Conservation (phyloP, 768 basidiomycete species). For the Gyrodon lividus region DNA sequence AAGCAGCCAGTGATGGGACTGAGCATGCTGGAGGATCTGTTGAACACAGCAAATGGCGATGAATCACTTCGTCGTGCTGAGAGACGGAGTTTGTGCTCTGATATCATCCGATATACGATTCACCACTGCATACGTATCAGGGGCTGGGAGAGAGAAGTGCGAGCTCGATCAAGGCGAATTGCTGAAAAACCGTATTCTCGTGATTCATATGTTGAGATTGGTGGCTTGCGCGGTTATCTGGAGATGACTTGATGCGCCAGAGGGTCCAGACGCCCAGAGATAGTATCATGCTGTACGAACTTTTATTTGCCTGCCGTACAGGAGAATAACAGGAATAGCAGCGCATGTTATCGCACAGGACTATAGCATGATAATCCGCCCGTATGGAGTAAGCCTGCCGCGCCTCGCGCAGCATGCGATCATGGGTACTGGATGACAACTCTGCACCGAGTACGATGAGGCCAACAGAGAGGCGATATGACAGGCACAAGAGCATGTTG, state of each 20-base stretch:
- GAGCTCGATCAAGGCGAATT: slow-evolving; percentile 22
- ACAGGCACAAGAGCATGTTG: background rate
- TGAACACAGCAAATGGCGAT: slow-evolving; percentile 10
- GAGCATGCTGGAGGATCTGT: slow-evolving; percentile 9
- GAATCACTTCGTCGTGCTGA: slow-evolving; percentile 15
- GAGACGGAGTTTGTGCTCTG: slow-evolving; percentile 20
- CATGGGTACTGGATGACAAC: too few species aligned
- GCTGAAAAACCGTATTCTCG: slow-evolving; percentile 18
- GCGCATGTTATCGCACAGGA: slow-evolving; percentile 11
- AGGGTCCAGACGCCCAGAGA: too few species aligned
- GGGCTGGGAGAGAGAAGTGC: slow-evolving; percentile 26
- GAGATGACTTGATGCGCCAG: slow-evolving; percentile 24
- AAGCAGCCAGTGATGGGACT: background rate
- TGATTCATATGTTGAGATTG: slow-evolving; percentile 22
- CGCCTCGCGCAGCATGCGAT: background rate
- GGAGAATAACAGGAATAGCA: slow-evolving; percentile 14
- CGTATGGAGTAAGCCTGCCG: background rate
- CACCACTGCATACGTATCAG: slow-evolving; percentile 13
- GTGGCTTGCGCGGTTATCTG: slow-evolving; percentile 18
- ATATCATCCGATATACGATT: slow-evolving; percentile 19
- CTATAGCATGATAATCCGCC: slow-evolving; percentile 1
- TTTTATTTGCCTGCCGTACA: slow-evolving; percentile 13
- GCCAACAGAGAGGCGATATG: background rate
- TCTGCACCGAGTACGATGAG: background rate
- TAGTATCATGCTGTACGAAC: slow-evolving; percentile 13